Conservation (phyloP, 805 yeast species). For the Metschnikowia chrysomelidarum region DNA sequence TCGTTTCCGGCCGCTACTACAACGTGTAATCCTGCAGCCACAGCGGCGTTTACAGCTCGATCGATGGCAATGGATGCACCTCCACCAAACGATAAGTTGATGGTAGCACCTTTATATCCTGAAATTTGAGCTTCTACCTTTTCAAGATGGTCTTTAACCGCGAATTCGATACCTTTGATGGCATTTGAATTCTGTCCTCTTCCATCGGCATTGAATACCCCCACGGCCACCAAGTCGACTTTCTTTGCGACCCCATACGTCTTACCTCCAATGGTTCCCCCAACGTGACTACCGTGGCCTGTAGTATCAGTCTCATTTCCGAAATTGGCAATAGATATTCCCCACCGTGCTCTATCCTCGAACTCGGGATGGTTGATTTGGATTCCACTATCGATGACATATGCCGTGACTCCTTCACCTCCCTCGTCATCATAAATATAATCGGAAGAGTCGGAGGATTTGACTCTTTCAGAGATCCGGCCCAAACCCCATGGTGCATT, state of each 20-base stretch:
- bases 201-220: constrained; percentile 78
- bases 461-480: constrained; percentile 82
- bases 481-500: constrained; percentile 96
- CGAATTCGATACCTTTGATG: constrained; percentile 79
- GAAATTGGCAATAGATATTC: constrained; percentile 63
- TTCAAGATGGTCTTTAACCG: constrained; percentile 66
- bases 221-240: constrained; percentile 76
- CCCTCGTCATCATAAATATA: constrained; percentile 69
- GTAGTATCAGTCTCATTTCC: constrained; percentile 71
- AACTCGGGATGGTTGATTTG: constrained; percentile 73
- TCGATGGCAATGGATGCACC: constrained; percentile 86
- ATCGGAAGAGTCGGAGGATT: constrained; percentile 16
- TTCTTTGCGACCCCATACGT: constrained; percentile 82
- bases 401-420: constrained; percentile 82
- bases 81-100: constrained; percentile 94
- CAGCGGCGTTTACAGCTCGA: constrained; percentile 86
- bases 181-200: constrained; percentile 83
- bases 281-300: constrained; percentile 96
- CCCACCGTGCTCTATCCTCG: constrained; percentile 83
- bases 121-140: constrained; percentile 51
- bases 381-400: constrained; percentile 88
- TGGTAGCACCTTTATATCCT: constrained; percentile 81
- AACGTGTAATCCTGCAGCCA: constrained; percentile 81
- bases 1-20: constrained; percentile 98
- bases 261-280: constrained; percentile 84